Base-by-base conservation (phyloP, 1,139 yeast species). In the Pneumocystis wakefieldiae region DNA sequence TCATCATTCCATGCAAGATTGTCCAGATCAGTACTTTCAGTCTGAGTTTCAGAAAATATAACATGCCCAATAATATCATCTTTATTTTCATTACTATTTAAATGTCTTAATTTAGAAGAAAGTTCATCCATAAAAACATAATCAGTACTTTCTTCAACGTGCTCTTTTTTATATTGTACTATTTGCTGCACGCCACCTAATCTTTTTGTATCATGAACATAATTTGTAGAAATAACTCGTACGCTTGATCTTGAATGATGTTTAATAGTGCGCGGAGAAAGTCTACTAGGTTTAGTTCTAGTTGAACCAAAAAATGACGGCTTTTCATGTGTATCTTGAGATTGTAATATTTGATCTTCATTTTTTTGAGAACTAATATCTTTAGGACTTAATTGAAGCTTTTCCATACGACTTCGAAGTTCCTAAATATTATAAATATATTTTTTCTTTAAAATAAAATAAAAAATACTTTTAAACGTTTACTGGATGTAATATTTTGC, bases 391-490 rank as follows among this genome's bases (percentile, higher is more conserved):
- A 42, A 59, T 24, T 60, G 57, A 15, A 57, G 57, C n/a, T 29
- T 62, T 12, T 57, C 63, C 63, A 60, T 57, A 35, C 42, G 42
- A 8, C 59, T 53, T 38, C 61, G 65, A 71, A 86, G 83, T 69
- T 85, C 89, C 66, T 96, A 80, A 67, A 91, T 78, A 61, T 83
- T 17, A 32, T 39, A 83, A 76, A 12, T 68, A 39, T 57, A 29
- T 36, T 12, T 37, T 19, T 39, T 19, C 8, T 17, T 1, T 37
- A 29, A 10, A 57, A 57, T 57, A 24, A 37, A 37, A 24, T 42
- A 19, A 28, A 29, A 14, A 39, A 57, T 57, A 57, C 59, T 39
- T 37, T 37, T 12, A 57, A 39, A 37, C 29, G 41, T 12, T 29
- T 24, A 57, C 59, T 67, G 7, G 84, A 86, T 5, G 57, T 60